A percentile compares a stretch with the other conserved stretches of the same genome.
Evolutionary conservation across 2,329 filamentous ascomycete species (phyloP).

Genomic region (Escovopsis sp.): DNA sequence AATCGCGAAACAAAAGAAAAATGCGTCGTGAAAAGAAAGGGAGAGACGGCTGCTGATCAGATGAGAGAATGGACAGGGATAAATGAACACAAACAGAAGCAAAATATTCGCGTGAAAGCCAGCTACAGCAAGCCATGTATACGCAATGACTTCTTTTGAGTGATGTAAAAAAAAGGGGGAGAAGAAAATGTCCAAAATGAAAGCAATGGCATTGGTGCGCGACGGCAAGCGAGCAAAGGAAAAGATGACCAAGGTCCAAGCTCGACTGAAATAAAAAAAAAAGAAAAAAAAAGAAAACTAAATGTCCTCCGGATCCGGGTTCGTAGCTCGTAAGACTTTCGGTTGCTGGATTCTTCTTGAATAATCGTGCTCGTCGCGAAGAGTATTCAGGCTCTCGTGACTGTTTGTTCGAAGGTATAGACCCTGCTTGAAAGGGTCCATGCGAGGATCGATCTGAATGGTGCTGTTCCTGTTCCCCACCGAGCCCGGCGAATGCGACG

Average conservation of each 20-base stretch:
- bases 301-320: slow-evolving; percentile 36
- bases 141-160: too few species aligned
- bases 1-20: slow-evolving; percentile 3
- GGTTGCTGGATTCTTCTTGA: slow-evolving; percentile 43
- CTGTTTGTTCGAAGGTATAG: slow-evolving; percentile 45
- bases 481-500: slow-evolving; percentile 19
- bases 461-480: slow-evolving; percentile 36
- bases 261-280: not conserved
- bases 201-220: too few species aligned
- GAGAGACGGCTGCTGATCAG: not conserved
- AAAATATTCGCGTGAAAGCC: too few species aligned
- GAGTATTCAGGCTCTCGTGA: slow-evolving; percentile 47
- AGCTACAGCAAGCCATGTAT: too few species aligned
- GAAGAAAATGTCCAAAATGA: too few species aligned
- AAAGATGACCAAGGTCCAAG: not conserved
- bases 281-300: not conserved
- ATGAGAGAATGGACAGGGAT: too few species aligned
- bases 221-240: too few species aligned
- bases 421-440: slow-evolving; percentile 45
- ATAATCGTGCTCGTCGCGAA: slow-evolving; percentile 52
- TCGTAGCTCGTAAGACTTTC: slow-evolving; percentile 45
- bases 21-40: not conserved
- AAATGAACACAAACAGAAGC: too few species aligned
- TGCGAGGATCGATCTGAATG: slow-evolving; percentile 45
- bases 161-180: too few species aligned